Evolutionary conservation across 768 basidiomycete species (phyloP).

Genomic region (Tylopilus balloui): DNA sequence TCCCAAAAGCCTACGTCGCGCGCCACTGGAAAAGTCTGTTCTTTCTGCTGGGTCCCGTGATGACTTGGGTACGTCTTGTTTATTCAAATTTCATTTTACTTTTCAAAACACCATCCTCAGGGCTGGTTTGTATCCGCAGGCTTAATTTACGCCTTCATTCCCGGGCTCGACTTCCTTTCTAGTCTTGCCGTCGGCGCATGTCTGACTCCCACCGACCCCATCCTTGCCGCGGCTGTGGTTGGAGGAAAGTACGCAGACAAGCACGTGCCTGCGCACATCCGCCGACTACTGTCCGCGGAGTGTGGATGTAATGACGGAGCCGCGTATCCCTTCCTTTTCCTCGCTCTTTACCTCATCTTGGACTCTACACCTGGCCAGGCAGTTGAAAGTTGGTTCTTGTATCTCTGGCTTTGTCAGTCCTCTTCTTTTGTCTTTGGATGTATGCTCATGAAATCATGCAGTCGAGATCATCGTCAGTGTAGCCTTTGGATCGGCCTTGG

Average conservation of each 20-base stretch:
- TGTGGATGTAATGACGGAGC: conserved; percentile 96
- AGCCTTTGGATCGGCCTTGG: conserved; percentile 69
- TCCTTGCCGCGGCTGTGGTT: conserved; percentile 49
- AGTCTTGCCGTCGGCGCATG: conserved; percentile 88
- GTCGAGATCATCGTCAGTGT: conserved; percentile 78
- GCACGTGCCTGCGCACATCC: conserved; percentile 85
- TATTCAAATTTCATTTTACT: not conserved
- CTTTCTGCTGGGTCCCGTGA: conserved; percentile 77
- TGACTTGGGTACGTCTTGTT: conserved; percentile 67
- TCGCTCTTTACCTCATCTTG: conserved; percentile 83
- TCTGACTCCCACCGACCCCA: conserved; percentile 74
- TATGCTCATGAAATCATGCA: conserved; percentile 26
- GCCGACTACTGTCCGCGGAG: conserved; percentile 63
- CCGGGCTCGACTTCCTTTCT: conserved; percentile 83
- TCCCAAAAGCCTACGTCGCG: conserved; percentile 92
- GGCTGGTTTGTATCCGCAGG: conserved; percentile 94
- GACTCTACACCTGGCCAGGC: conserved; percentile 60
- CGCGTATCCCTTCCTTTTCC: conserved; percentile 89
- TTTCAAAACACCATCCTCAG: conserved; percentile 32
- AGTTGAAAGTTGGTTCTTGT: conserved; percentile 81
- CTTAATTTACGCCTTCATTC: conserved; percentile 89
- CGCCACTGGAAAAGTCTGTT: conserved; percentile 90
- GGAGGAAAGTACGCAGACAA: conserved; percentile 98
- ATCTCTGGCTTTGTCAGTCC: conserved; percentile 78
- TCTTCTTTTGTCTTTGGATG: not conserved